A percentile compares a stretch with the other conserved stretches of the same genome.
phyloP scores from a whole-genome alignment of 371 early-diverging fungal species.

The Apophysomyces trapeziformis region DNA sequence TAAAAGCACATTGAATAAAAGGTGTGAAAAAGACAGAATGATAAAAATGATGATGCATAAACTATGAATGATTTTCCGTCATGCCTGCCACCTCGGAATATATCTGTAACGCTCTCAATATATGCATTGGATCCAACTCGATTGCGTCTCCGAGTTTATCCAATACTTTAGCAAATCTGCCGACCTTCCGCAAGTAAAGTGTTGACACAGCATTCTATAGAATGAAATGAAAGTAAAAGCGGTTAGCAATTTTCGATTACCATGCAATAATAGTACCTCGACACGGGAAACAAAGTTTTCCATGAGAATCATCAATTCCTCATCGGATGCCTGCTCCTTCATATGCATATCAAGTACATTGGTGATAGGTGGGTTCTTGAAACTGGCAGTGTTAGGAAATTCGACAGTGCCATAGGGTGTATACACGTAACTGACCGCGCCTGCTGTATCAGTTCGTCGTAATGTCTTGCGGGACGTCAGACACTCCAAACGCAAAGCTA shows the following conservation, averaged over 20 bases:
- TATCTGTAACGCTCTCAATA: slow-evolving; percentile 60
- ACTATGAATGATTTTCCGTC: slow-evolving; percentile 1
- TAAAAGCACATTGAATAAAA: neutral
- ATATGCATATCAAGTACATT: slow-evolving; percentile 4
- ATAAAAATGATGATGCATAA: neutral
- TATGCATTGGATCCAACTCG: slow-evolving; percentile 51
- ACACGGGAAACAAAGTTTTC: slow-evolving; percentile 66
- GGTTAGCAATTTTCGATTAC: neutral
- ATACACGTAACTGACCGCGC: neutral
- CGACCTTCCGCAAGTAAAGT: slow-evolving; percentile 52
- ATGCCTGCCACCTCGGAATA: slow-evolving; percentile 36
- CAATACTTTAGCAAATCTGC: slow-evolving; percentile 49
- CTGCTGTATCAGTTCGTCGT: neutral
- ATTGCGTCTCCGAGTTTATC: slow-evolving; percentile 55
- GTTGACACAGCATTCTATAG: slow-evolving; percentile 56
- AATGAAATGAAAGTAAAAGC: neutral
- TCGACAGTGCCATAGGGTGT: slow-evolving; percentile 11
- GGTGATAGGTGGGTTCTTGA: neutral
- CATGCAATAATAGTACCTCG: slow-evolving; percentile 43
- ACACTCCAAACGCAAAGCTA: slow-evolving; percentile 61
- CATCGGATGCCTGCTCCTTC: slow-evolving; percentile 50
- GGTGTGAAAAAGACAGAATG: neutral
- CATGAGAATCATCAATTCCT: slow-evolving; percentile 58
- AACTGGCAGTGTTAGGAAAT: neutral
- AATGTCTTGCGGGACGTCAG: slow-evolving; percentile 41